Evolutionary conservation across 495 filamentous ascomycete genomes (phyloP), one percentile per base, ranked within the genome.

Genomic region (Penicillium psychrofluorescens): DNA sequence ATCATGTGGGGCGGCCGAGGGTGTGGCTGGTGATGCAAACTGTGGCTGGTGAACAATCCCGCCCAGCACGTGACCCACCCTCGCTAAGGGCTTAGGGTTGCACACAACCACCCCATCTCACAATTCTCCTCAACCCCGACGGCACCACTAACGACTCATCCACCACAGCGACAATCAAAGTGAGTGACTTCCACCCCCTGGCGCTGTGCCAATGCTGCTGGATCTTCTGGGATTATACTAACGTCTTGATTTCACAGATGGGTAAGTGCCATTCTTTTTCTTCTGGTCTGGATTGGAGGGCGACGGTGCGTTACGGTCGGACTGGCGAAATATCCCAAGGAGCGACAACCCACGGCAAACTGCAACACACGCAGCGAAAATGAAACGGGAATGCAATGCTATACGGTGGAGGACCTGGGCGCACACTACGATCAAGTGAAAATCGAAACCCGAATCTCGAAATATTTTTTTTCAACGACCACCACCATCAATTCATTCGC

Each of bases 161-260:
- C 65, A 75, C 70, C 63, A 69, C 67, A 70, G 67, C 72, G 67
- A 71, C 71, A 68, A 70, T 66, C 67, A 78, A 64, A 77, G 75
- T 78, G 51, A 68, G 75, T 72, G 30, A 14, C 43, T 44, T 51
- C 44, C 48, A 36, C 40, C 22, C 14, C 42, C 38, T 40, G 46
- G 43, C 38, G 31, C 41, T 29, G 39, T 11, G 9, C 42, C 51
- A 44, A 42, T 48, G 35, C 35, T 22, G 22, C 22, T 22, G 2
- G 22, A 22, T 22, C 22, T 22, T 22, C 4, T 22, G 22, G 6
- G 6, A 22, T 22, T 6, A 53, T 64, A 59, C 63, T 70, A 56
- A 65, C 64, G 50, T 54, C 54, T 40, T 45, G 40, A 37, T 49
- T 45, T 57, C 58, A 48, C 48, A 75, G 72, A 80, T 80, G 76